phyloP scores from a whole-genome alignment of 169 alveolate genomes.

The Cryptosporidium canis region DNA sequence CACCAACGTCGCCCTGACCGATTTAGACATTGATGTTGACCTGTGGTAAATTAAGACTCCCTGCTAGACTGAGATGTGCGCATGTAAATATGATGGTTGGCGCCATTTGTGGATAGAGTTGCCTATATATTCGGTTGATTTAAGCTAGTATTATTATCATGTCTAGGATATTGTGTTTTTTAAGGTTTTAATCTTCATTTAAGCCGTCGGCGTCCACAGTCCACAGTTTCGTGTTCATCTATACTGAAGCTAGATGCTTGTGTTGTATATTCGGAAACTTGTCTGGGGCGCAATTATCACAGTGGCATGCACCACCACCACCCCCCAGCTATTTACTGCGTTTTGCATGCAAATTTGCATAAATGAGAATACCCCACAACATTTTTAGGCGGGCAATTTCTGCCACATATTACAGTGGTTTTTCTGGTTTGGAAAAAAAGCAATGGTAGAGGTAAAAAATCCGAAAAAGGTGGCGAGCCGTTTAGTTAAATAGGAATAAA shows the following conservation, averaged over 20 bases:
- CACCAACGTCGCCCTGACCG: constrained; percentile 22
- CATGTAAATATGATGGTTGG: neutral
- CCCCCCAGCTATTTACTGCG: neutral
- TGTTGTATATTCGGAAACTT: no score
- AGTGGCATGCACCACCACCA: no score
- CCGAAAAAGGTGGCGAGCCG: neutral
- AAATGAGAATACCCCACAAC: constrained; percentile 21
- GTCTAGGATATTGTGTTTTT: neutral
- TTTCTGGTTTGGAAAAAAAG: constrained; percentile 1
- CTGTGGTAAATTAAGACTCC: constrained; percentile 18
- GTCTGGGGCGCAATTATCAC: no score
- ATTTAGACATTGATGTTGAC: constrained; percentile 61
- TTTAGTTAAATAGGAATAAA: neutral
- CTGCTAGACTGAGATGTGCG: constrained; percentile 1
- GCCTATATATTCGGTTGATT: neutral
- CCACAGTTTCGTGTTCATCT: no score
- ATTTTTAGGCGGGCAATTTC: constrained; percentile 1
- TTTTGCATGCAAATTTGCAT: constrained; percentile 26
- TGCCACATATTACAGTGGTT: neutral
- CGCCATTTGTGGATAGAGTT: constrained; percentile 10
- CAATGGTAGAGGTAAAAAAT: neutral
- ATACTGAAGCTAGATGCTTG: no score
- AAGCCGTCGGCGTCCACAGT: neutral
- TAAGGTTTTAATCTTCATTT: neutral
- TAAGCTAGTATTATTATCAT: neutral